These are phyloP conservation scores for Leishmania aethiopica DNA, from an alignment of 208 protist genomes.

Conservation along the genomic window DNA sequence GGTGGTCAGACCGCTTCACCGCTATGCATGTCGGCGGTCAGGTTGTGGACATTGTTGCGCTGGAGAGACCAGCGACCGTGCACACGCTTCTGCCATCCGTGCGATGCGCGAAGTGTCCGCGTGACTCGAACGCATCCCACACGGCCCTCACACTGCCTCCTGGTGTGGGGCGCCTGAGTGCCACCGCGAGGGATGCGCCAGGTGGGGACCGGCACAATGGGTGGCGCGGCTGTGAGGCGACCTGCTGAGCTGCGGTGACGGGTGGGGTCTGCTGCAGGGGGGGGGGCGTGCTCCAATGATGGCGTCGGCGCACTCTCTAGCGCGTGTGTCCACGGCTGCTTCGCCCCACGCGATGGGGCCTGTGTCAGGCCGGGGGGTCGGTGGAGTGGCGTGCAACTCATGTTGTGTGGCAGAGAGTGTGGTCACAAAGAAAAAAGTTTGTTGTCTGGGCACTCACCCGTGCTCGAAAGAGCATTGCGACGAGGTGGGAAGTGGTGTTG, in stretches of 20 bases:
- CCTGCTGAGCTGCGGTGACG: no score
- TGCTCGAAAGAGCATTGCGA: no score
- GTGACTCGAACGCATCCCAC: not conserved
- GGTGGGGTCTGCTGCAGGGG: not conserved
- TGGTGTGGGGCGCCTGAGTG: no score
- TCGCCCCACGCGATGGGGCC: no score
- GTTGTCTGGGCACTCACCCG: not conserved
- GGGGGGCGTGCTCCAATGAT: not conserved
- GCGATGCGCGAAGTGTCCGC: not conserved
- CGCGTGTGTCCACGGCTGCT: not conserved
- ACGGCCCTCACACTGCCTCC: no score
- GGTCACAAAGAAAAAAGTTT: not conserved
- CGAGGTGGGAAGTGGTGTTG: not conserved
- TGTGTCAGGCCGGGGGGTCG: not conserved
- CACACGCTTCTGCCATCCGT: not conserved
- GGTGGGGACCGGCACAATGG: no score
- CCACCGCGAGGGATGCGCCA: no score
- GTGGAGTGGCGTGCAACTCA: not conserved
- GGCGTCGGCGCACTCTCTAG: not conserved
- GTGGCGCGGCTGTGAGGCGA: no score
- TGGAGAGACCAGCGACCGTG: not conserved
- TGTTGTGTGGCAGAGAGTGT: not conserved
- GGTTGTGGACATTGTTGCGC: not conserved
- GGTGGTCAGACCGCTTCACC: not conserved
- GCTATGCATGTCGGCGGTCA: not conserved